A percentile compares a stretch with the other conserved stretches of the same genome.
phyloP scores from a whole-genome alignment of 1,284 basidiomycete genomes.

The Boletellus deceptivus region DNA sequence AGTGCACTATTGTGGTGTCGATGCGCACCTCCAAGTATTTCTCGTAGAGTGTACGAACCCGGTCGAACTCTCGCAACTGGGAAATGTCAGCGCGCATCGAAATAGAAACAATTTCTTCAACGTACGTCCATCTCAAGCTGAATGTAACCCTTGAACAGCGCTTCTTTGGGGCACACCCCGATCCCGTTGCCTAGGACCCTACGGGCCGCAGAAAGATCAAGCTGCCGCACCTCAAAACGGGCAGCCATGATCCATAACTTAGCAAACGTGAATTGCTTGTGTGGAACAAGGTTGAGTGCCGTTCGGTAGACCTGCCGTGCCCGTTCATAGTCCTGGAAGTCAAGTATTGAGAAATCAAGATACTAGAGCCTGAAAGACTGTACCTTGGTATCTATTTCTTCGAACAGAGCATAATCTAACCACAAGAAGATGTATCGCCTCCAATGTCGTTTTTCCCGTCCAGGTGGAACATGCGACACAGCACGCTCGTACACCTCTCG shows the following conservation, averaged over 20 bases:
- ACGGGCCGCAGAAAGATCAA: conserved; percentile 83
- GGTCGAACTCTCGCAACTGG: conserved; percentile 93
- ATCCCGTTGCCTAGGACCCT: conserved; percentile 90
- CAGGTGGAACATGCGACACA: conserved; percentile 94
- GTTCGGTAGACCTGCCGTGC: conserved; percentile 93
- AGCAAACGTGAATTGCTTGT: conserved; percentile 96
- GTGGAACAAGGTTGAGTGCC: conserved; percentile 85
- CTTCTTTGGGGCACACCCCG: conserved; percentile 95
- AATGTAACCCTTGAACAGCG: conserved; percentile 91
- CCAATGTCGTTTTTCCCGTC: conserved; percentile 88
- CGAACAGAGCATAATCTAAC: conserved; percentile 95
- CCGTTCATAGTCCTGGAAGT: conserved; percentile 71
- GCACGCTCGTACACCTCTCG: conserved; percentile 96
- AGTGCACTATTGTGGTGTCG: neutral
- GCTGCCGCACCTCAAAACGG: conserved; percentile 85
- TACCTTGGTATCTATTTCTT: conserved; percentile 93
- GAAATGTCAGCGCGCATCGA: conserved; percentile 11
- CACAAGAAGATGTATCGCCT: conserved; percentile 96
- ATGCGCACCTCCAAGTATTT: conserved; percentile 83
- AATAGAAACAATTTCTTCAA: conserved; percentile 3
- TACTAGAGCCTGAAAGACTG: conserved; percentile 7
- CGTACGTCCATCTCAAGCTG: conserved; percentile 86
- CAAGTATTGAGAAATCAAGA: conserved; percentile 6
- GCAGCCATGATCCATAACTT: conserved; percentile 93
- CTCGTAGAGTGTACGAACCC: conserved; percentile 89